Conservation (phyloP, 1,139 yeast genomes). For the Candida pseudocylindracea region DNA sequence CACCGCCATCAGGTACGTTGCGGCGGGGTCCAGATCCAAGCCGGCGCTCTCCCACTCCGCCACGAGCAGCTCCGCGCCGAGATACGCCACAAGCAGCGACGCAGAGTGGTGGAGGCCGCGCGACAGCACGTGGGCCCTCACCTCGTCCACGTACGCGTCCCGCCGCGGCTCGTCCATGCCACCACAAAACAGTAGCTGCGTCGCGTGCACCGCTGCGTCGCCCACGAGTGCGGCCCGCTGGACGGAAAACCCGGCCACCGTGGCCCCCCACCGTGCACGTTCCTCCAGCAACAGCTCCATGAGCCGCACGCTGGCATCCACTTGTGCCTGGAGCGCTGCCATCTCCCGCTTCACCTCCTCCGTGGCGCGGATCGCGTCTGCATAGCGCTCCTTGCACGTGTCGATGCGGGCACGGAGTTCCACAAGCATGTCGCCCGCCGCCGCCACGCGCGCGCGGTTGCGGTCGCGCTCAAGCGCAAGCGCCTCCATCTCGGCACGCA, state of each 20-base stretch:
- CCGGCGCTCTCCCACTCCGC: too few species aligned
- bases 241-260: slow-evolving; percentile 25
- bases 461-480: slow-evolving; percentile 40
- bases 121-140: too few species aligned
- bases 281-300: slow-evolving; percentile 47
- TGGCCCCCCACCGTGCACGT: slow-evolving; percentile 51
- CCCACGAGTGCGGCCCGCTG: slow-evolving; percentile 34
- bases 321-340: slow-evolving; percentile 34
- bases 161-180: too few species aligned
- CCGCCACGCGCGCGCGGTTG: slow-evolving; percentile 46
- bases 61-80: too few species aligned
- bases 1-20: too few species aligned
- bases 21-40: too few species aligned
- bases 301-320: slow-evolving; percentile 37
- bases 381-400: slow-evolving; percentile 42
- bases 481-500: slow-evolving; percentile 37
- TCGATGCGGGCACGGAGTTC: slow-evolving; percentile 59
- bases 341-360: slow-evolving; percentile 59
- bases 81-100: too few species aligned
- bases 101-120: too few species aligned
- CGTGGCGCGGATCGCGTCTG: slow-evolving; percentile 51
- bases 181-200: slow-evolving; percentile 43
- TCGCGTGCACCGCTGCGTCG: slow-evolving; percentile 38
- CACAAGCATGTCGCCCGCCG: slow-evolving; percentile 59
- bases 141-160: too few species aligned